Conservation (phyloP, 768 basidiomycete species). For the Suillus discolor region DNA sequence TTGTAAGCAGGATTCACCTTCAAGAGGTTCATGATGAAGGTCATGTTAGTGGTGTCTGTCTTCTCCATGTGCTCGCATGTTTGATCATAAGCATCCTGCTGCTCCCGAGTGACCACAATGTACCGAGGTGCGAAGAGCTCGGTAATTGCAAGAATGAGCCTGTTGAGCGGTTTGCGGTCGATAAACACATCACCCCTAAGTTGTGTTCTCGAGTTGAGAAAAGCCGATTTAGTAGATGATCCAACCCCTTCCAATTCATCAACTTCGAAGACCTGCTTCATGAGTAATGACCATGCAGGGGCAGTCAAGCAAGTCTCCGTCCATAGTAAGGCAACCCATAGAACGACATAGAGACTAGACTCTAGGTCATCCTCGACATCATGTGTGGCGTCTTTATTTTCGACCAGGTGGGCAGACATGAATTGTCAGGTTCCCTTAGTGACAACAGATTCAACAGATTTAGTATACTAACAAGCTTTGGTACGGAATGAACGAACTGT, state of each 20-base stretch:
- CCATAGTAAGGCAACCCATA: slow-evolving; percentile 14
- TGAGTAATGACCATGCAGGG: neutral
- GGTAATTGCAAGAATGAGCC: neutral
- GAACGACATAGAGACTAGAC: slow-evolving; percentile 28
- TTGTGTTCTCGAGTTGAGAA: neutral
- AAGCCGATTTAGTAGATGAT: neutral
- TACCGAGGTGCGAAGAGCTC: neutral
- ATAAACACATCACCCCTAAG: neutral
- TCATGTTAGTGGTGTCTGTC: neutral
- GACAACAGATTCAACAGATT: neutral
- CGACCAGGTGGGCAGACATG: slow-evolving; percentile 4
- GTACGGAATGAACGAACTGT: too few relatives aligned
- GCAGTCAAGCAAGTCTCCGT: neutral
- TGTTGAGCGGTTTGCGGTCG: neutral
- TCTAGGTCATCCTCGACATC: slow-evolving; percentile 33
- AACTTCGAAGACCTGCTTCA: neutral
- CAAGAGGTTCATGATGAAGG: neutral
- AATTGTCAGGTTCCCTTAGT: slow-evolving; percentile 35
- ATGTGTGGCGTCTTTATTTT: slow-evolving; percentile 18
- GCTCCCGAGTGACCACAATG: neutral
- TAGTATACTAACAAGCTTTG: neutral
- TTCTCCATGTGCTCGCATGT: neutral
- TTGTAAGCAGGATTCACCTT: neutral
- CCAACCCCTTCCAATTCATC: neutral
- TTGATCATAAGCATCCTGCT: neutral